These are phyloP conservation scores for Bruguiera parviflora DNA, from an alignment of 345 rosid species.

Conservation along the genomic window DNA sequence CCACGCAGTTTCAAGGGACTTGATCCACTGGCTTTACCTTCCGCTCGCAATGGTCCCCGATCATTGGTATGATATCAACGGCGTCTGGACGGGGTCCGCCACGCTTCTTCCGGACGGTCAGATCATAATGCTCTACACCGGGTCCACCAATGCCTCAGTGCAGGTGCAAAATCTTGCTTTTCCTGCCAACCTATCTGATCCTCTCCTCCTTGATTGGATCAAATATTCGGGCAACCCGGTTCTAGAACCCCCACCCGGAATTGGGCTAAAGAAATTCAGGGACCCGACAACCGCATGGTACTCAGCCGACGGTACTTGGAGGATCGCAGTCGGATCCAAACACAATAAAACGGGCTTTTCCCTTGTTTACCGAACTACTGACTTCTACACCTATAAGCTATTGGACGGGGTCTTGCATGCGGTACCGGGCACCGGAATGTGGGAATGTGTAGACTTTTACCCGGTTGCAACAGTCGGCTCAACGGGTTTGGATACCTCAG, in stretches of 20 bases:
- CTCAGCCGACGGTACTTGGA: conserved; percentile 65
- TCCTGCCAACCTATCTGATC: conserved; percentile 78
- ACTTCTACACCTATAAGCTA: conserved; percentile 46
- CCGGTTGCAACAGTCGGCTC: conserved; percentile 59
- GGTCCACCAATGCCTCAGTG: conserved; percentile 47
- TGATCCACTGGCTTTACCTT: conserved; percentile 86
- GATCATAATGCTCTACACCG: conserved; percentile 78
- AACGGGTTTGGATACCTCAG: conserved; percentile 66
- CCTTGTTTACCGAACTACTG: conserved; percentile 59
- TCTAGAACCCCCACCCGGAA: conserved; percentile 62
- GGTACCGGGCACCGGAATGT: conserved; percentile 92
- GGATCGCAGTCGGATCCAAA: conserved; percentile 65
- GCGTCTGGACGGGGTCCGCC: conserved; percentile 96
- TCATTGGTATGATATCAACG: conserved; percentile 65
- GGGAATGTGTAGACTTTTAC: conserved; percentile 96
- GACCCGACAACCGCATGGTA: conserved; percentile 90
- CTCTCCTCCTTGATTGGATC: conserved; percentile 78
- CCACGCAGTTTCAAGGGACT: conserved; percentile 78
- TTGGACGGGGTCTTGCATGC: conserved; percentile 51
- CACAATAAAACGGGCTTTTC: conserved; percentile 54
- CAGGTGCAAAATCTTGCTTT: conserved; percentile 90
- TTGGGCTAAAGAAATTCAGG: conserved; percentile 54
- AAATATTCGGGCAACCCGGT: conserved; percentile 78
- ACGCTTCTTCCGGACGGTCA: conserved; percentile 65
- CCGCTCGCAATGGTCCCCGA: conserved; percentile 81